Evolutionary conservation across 2,329 filamentous ascomycete genomes (phyloP).

Genomic region (Pestalotiopsis sp.): DNA sequence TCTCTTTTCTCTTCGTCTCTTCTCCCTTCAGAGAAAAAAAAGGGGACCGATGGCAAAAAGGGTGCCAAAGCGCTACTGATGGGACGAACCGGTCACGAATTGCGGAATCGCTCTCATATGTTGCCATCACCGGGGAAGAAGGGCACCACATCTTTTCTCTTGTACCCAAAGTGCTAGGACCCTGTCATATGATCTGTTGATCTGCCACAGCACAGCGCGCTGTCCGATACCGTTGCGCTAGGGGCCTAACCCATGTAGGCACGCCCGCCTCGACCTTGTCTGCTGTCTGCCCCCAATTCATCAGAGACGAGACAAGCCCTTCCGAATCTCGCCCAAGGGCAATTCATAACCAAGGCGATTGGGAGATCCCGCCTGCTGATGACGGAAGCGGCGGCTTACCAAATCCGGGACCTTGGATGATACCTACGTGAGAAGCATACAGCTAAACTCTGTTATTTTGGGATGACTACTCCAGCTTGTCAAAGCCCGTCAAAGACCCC

Average conservation of each 20-base stretch:
- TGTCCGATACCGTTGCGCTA: constrained; percentile 11
- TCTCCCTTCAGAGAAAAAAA: no score
- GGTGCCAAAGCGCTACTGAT: neutral
- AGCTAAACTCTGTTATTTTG: no score
- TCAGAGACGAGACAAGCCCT: neutral
- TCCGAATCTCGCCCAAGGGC: neutral
- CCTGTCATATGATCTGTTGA: constrained; percentile 7
- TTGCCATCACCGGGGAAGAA: neutral
- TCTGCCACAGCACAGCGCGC: neutral
- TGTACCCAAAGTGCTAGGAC: neutral
- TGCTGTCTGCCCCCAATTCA: neutral
- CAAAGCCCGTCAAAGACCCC: neutral
- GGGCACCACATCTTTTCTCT: neutral
- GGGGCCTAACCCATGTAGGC: neutral
- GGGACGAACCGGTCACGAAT: neutral
- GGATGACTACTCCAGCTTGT: neutral
- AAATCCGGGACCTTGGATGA: neutral
- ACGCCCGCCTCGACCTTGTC: neutral
- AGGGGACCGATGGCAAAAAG: neutral
- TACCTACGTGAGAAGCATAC: neutral
- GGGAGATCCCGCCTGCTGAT: neutral
- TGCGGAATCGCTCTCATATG: neutral
- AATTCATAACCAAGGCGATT: neutral
- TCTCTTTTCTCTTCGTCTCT: neutral
- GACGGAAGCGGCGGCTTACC: neutral